Evolutionary conservation across 78 protist genomes (phyloP).

Genomic region (Emiliania huxleyi): DNA sequence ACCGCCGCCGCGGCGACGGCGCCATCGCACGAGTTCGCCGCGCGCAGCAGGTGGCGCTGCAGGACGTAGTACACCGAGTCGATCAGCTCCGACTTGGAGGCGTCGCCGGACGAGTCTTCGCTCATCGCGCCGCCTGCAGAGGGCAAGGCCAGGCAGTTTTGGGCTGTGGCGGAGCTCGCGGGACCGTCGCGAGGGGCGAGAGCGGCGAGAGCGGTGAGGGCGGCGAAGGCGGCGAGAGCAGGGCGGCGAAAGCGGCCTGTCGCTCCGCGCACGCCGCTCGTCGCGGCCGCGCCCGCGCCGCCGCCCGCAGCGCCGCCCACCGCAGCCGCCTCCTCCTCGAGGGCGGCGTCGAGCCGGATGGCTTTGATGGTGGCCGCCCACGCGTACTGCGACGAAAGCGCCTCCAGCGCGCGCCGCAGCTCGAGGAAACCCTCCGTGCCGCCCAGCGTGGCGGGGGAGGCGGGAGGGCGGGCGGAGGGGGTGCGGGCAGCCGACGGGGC

Average conservation of each 20-base stretch:
- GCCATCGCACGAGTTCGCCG: neutral
- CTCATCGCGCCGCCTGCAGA: no score
- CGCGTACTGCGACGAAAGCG: neutral
- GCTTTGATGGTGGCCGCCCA: neutral
- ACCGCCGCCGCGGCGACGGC: neutral
- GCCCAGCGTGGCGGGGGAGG: neutral
- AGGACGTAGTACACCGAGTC: neutral
- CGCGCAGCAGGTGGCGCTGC: neutral
- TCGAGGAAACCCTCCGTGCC: neutral
- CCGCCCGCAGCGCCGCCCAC: neutral
- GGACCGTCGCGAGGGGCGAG: no score
- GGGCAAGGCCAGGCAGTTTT: no score
- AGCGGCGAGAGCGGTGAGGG: no score
- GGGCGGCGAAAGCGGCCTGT: no score
- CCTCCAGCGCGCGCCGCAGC: neutral
- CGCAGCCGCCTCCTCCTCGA: neutral
- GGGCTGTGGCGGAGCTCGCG: no score
- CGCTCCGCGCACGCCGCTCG: no score
- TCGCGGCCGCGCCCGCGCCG: neutral
- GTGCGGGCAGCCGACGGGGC: neutral
- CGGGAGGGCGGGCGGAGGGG: neutral
- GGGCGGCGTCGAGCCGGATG: neutral
- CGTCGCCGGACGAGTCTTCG: neutral
- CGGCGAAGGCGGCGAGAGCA: no score
- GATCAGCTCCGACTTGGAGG: neutral